phyloP scores from a whole-genome alignment of 345 rosid species.

The Eucalyptus lansdowneana region DNA sequence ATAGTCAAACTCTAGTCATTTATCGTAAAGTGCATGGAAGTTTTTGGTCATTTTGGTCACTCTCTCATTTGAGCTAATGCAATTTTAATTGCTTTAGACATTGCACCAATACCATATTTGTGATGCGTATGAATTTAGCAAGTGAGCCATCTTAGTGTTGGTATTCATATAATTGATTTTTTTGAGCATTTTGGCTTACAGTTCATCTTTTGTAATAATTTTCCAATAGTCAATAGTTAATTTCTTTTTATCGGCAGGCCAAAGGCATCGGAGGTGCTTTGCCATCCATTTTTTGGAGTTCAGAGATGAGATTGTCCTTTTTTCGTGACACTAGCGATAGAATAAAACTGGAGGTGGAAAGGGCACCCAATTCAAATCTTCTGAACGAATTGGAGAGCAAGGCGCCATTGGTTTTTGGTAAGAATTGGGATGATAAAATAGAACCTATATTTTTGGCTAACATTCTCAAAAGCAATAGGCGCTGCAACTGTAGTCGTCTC shows the following conservation, averaged over 20 bases:
- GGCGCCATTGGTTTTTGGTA: constrained; percentile 52
- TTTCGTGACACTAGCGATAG: too few relatives aligned
- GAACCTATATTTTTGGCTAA: constrained; percentile 47
- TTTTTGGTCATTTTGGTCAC: neutral
- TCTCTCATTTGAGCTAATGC: too few relatives aligned
- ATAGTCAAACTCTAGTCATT: neutral
- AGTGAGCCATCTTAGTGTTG: neutral
- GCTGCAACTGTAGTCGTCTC: constrained; percentile 21
- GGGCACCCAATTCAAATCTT: too few relatives aligned
- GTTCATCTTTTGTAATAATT: neutral
- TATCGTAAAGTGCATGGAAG: neutral
- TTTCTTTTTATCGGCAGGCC: too few relatives aligned
- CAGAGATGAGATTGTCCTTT: too few relatives aligned
- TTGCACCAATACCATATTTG: neutral
- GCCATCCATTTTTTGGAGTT: too few relatives aligned
- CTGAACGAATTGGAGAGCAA: neutral
- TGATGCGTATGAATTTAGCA: neutral
- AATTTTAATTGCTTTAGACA: neutral
- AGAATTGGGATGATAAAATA: constrained; percentile 79
- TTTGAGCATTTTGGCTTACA: neutral
- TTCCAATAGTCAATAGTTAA: neutral
- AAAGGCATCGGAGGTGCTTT: too few relatives aligned
- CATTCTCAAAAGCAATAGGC: neutral
- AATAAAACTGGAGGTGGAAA: too few relatives aligned
- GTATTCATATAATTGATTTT: neutral